Base-by-base conservation (phyloP, 192 early-diverging fungal species). In the Coemansia aciculifera region DNA sequence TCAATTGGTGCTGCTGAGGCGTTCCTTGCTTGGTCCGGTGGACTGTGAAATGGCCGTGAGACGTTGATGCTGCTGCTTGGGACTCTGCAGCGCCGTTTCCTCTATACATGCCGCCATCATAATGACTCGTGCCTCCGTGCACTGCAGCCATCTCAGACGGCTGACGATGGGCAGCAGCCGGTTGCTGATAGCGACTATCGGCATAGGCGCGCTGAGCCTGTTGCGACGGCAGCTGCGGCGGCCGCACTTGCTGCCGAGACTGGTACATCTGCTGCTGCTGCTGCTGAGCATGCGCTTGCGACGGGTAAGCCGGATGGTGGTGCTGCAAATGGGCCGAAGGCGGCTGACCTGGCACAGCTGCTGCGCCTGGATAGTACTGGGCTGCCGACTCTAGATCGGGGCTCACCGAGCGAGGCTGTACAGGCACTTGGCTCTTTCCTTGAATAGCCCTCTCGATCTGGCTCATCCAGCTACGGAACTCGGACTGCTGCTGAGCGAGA, bases 401-500 rank as follows among this genome's bases (percentile, higher is more conserved):
- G 8, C 69, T 48, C 34, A 62, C 24, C 2, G 39, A 23, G 46
- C 12, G 54, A 15, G 37, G 38, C 38, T 23, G 60, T 0, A 24
- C 36, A 15, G 66, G 7, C 2, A 43, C 32, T 4, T 31, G n/a
- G 10, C 32, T 24, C 24, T 31, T 42, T 12, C 54, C 38, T 23
- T 59, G 78, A 24, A 80, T 32, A 31, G 54, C 63, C 39, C 48
- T 69, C 40, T 82, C 79, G 11, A 82, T 49, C 62, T 65, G 69
- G 43, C 64, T 13, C 79, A 82, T 82, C 79, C 79, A 82, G 6
- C 57, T 42, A 34, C 64, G 74, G 19, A 77, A 59, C 40, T 82
- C 79, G 23, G 64, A 51, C 63, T 66, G 64, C 57, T 82, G 71
- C 68, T 82, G 74, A 36, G 44, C 69, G 46, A 82, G 62, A 6